Base-by-base conservation (phyloP, 108 stramenopile species). In the Skeletonema costatum region DNA sequence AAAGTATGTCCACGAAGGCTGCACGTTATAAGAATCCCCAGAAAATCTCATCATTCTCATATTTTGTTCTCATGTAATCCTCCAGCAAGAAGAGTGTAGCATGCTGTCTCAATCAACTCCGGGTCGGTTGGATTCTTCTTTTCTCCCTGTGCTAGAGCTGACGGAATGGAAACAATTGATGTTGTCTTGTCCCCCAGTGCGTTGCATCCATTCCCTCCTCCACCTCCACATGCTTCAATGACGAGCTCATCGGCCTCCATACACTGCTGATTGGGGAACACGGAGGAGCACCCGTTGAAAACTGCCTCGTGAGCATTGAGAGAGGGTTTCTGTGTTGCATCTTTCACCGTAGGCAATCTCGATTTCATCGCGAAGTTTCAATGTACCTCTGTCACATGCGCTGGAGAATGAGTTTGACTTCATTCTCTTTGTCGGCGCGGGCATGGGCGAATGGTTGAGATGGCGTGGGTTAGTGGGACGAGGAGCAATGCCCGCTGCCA, bases 1-100 rank as follows among this genome's bases (percentile, higher is more conserved):
- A 64, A 78, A 85, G 65, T 87, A 82, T 35, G 68, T 60, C 48
- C 44, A 59, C 5, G 51, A 56, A 41, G 80, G 70, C 19, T 73
- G 29, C 1, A 16, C 58, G 1, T 61, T 21, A 48, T 74, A 74
- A 16, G 10, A 5, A 17, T 32, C 31, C 31, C 75, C 75, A 76
- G 60, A 33, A 76, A 13, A 32, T 16, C 70, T 64, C 71, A 36
- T 64, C 60, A 13, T 31, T 11, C 25, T 70, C n/a, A 46, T 71
- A 76, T 60, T 71, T 71, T 41, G 12, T 14, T 4, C 62, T 61
- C 70, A 76, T 71, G 70, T 36, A 36, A 19, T 61, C 36, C 12
- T 76, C 75, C 0, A n/a, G 75, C 75, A 10, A 71, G 30, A 25
- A 14, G 33, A 36, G 61, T 71, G 75, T 76, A 76, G 61, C 75